Evolutionary conservation across 2,329 filamentous ascomycete genomes (phyloP), one percentile per base, ranked within the genome.

Genomic region (Aspergillus piperis): DNA sequence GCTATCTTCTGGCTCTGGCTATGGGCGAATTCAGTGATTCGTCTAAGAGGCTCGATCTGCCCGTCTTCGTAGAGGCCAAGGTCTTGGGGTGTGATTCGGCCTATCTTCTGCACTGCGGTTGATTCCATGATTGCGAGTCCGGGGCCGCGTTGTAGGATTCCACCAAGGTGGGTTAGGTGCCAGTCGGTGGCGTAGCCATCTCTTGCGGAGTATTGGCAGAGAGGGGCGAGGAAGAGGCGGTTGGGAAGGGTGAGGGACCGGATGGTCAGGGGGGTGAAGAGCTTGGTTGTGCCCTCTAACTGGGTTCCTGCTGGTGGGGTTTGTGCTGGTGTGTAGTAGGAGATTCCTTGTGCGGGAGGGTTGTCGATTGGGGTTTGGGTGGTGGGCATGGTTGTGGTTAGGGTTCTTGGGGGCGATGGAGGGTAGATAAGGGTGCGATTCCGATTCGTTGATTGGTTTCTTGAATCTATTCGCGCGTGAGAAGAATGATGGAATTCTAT

Each of bases 121-220:
- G 92, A 91, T 78, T 96, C 93, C 59, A 93, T 81, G 61, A 92
- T 85, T 51, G 88, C 80, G 11, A 96, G 80, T 0, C 86, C 90
- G 0, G 90, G 88, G 5, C 93, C 93, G 58, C 89, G 86, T 59
- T 89, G 82, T 23, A 90, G 84, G 66, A 92, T 92, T 61, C 90
- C 88, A 59, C 92, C 91, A 15, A 94, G 82, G 70, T 96, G 92
- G 11, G 91, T 87, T 51, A 94, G 80, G 75, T 96, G 92, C 85
- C 88, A 96, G 72, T 90, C 84, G 1, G 89, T 93, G 63, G 88
- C 80, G 75, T 94, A 89, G 36, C 93, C 88, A 70, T 89, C 83
- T 48, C 87, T 70, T 11, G 87, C 84, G 5, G 83, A 86, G 75
- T 90, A 90, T 72, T 90, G 87, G 73, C 87, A 90, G 3, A 89